Percentiles rank a stretch among this genome's conserved stretches.
Conservation (phyloP, 345 rosid species). For the Brassica rapa region DNA sequence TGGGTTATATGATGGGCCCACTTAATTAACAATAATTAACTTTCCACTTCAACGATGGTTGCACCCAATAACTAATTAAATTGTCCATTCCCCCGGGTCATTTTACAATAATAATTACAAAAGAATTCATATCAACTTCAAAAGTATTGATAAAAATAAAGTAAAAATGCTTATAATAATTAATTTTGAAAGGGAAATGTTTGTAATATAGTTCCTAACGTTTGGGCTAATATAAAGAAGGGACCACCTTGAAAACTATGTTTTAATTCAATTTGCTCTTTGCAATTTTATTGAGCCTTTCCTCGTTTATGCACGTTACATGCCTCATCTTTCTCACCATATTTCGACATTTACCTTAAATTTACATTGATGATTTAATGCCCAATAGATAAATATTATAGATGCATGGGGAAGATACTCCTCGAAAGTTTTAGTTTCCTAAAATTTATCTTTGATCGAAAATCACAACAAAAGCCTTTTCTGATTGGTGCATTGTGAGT, state of each 20-base stretch:
- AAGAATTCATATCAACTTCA: neutral
- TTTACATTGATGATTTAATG: neutral
- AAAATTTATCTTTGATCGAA: neutral
- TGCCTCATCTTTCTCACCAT: neutral
- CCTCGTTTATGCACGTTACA: neutral
- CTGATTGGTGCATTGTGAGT: neutral
- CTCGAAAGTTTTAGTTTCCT: neutral
- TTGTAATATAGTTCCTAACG: conserved; percentile 35
- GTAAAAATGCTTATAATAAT: neutral
- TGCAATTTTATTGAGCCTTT: neutral
- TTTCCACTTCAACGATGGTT: conserved; percentile 36
- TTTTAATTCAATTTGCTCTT: neutral
- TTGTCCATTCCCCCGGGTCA: conserved; percentile 22
- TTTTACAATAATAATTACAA: conserved; percentile 16
- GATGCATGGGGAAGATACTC: too few relatives aligned
- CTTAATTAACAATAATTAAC: conserved; percentile 33
- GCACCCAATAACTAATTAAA: neutral
- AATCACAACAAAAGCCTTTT: neutral
- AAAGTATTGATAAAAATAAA: neutral
- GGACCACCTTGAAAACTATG: conserved; percentile 37
- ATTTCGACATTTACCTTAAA: neutral
- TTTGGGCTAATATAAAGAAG: conserved; percentile 17
- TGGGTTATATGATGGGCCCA: conserved; percentile 15
- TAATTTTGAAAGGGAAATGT: conserved; percentile 24
- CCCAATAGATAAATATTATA: neutral